These are phyloP conservation scores for Closterium sp. DNA, from an alignment of 139 green algal genomes.

Conservation along the genomic window DNA sequence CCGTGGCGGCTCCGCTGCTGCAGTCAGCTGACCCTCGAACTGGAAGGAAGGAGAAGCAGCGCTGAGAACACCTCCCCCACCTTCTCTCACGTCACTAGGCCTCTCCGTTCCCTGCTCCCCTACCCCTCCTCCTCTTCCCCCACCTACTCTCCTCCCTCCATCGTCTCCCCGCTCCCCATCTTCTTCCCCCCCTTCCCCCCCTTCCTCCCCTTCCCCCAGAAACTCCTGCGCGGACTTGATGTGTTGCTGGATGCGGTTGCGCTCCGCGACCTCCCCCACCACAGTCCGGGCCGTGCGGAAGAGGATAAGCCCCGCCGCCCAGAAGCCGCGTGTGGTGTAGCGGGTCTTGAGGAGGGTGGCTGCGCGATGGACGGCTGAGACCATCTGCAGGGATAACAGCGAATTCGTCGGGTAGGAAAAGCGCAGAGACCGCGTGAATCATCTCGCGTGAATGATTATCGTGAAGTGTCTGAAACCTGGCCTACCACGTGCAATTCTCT, in stretches of 20 bases:
- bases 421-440: no score
- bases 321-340: conserved; percentile 34
- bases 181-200: background rate
- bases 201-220: background rate
- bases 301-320: conserved; percentile 23
- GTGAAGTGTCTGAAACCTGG: no score
- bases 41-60: background rate
- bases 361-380: conserved; percentile 12
- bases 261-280: background rate
- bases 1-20: background rate
- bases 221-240: background rate
- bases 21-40: background rate
- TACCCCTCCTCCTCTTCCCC: background rate
- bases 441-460: no score
- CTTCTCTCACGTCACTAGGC: background rate
- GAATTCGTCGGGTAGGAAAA: background rate
- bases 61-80: background rate
- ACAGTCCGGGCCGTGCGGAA: conserved; percentile 11
- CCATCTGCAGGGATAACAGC: conserved; percentile 5
- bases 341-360: conserved; percentile 33
- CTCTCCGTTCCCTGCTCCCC: background rate
- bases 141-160: background rate
- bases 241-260: background rate
- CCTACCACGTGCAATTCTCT: background rate
- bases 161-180: background rate